phyloP scores from a whole-genome alignment of 1,139 yeast species.

The Hyphopichia buzzinii region DNA sequence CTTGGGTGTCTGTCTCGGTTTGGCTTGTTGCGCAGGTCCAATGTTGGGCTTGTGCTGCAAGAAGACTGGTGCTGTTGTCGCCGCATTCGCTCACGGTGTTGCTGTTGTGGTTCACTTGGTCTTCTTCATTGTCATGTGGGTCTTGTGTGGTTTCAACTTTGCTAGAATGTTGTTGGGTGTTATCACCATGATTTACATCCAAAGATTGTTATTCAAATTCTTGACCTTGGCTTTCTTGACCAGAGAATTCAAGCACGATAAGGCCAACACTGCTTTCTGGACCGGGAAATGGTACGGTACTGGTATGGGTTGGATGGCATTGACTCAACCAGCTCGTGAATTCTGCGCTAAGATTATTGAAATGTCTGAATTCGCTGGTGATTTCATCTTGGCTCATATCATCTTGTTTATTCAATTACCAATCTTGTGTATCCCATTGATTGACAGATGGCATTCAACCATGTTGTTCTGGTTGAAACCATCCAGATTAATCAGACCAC shows the following conservation, averaged over 20 bases:
- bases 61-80: conserved; percentile 96
- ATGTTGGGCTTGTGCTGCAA: conserved; percentile 92
- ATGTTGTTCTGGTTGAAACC: conserved; percentile 99
- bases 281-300: conserved; percentile 98
- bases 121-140: conserved; percentile 96
- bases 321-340: conserved; percentile 96
- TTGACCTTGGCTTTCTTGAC: conserved; percentile 79
- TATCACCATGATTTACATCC: conserved; percentile 79
- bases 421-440: conserved; percentile 74
- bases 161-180: conserved; percentile 86
- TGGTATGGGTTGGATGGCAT: conserved; percentile 93
- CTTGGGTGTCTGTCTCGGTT: conserved; percentile 64
- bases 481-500: conserved; percentile 97
- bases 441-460: conserved; percentile 98
- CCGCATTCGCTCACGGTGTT: conserved; percentile 94
- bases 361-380: conserved; percentile 95
- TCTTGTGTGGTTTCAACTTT: conserved; percentile 87
- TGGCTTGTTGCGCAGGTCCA: conserved; percentile 98
- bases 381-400: conserved; percentile 87
- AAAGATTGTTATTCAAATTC: conserved; percentile 84
- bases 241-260: conserved; percentile 97
- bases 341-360: conserved; percentile 92
- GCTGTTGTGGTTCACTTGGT: conserved; percentile 83
- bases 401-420: conserved; percentile 90
- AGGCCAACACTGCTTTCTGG: conserved; percentile 98